Percentiles rank a stretch among this genome's conserved stretches.
Conservation (phyloP, 2,329 filamentous ascomycete species). For the Penicillium nordicum region DNA sequence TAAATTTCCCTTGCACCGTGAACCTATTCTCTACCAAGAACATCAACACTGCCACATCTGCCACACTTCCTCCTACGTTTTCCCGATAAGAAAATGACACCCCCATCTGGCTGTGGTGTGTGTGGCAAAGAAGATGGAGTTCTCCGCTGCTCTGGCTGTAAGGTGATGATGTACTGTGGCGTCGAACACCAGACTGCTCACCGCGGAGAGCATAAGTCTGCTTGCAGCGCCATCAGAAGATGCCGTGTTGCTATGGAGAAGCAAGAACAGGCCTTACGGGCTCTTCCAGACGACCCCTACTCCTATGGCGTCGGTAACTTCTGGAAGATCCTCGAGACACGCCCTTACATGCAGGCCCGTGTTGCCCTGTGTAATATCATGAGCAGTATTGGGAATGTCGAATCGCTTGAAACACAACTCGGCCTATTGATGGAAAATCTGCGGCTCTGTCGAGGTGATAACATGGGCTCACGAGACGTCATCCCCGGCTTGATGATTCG, state of each 20-base stretch:
- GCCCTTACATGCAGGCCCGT: conserved; percentile 46
- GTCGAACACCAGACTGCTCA: conserved; percentile 44
- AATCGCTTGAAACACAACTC: conserved; percentile 39
- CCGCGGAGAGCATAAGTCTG: conserved; percentile 37
- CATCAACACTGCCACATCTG: neutral
- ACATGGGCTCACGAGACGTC: conserved; percentile 43
- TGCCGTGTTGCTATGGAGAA: conserved; percentile 29
- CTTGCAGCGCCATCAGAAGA: conserved; percentile 17
- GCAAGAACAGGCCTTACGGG: conserved; percentile 38
- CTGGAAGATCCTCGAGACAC: conserved; percentile 42
- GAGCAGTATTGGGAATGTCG: conserved; percentile 28
- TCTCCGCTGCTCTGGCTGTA: conserved; percentile 42
- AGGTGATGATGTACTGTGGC: conserved; percentile 47
- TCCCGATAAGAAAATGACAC: neutral
- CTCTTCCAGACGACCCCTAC: conserved; percentile 36
- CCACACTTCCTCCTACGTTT: neutral
- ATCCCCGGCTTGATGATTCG: conserved; percentile 46
- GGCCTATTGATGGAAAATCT: conserved; percentile 47
- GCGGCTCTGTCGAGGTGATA: conserved; percentile 41
- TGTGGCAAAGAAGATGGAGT: conserved; percentile 20
- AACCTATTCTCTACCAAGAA: neutral
- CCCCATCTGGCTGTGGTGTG: conserved; percentile 21
- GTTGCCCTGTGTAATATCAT: conserved; percentile 35
- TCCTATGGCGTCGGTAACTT: conserved; percentile 42
- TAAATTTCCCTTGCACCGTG: no score